phyloP scores from a whole-genome alignment of 176 grass and related monocot genomes.

The Triticum dicoccoides region DNA sequence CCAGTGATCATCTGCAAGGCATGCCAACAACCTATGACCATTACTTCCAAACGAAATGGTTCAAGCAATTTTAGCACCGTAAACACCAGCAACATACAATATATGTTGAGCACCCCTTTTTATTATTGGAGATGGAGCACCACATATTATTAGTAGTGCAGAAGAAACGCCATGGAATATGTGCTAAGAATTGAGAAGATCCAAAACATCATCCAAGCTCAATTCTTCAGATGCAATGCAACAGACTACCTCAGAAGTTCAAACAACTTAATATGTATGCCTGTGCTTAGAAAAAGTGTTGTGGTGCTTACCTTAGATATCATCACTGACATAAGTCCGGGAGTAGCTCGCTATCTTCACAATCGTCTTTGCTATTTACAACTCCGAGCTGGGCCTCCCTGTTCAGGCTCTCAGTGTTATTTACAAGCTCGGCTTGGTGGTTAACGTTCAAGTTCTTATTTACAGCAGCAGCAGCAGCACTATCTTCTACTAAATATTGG shows the following conservation, averaged over 20 bases:
- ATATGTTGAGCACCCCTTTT: not conserved
- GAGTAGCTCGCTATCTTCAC: constrained; percentile 55
- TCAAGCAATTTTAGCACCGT: not conserved
- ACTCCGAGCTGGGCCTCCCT: constrained; percentile 64
- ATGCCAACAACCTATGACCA: not conserved
- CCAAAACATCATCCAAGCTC: not conserved
- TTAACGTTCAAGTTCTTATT: constrained; percentile 63
- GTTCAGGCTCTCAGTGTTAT: constrained; percentile 63
- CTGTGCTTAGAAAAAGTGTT: not conserved
- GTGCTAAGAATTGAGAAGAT: not conserved
- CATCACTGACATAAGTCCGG: constrained; percentile 42
- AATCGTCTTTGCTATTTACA: constrained; percentile 74
- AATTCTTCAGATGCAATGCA: not conserved
- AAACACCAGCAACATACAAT: not conserved
- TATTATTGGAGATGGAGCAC: not conserved
- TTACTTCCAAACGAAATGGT: not conserved
- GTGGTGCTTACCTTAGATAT: constrained; percentile 34
- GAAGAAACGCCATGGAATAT: not conserved
- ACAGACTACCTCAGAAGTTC: not conserved
- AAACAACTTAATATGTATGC: constrained; percentile 1
- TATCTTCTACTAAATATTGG: constrained; percentile 44
- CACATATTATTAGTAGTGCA: not conserved
- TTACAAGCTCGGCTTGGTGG: constrained; percentile 52
- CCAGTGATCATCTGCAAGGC: constrained; percentile 44
- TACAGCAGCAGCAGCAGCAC: constrained; percentile 57